Conservation (phyloP, 345 rosid genomes). For the Orychophragmus violaceus region DNA sequence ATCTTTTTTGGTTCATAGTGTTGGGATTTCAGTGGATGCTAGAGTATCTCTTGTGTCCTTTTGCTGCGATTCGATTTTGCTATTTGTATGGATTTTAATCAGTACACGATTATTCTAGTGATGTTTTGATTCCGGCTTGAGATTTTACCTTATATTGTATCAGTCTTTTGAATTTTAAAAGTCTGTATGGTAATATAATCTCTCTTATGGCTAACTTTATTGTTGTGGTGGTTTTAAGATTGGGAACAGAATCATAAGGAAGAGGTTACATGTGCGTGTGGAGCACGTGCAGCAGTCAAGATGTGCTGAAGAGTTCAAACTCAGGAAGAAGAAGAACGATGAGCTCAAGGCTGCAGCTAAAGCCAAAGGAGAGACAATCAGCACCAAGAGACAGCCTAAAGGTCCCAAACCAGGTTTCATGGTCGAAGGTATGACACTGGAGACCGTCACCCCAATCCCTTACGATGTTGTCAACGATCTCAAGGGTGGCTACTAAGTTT, state of each 20-base stretch:
- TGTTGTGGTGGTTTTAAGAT: conserved; percentile 32
- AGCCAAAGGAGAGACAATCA: conserved; percentile 52
- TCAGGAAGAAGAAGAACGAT: conserved; percentile 51
- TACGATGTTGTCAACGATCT: conserved; percentile 82
- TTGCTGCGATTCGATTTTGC: background rate
- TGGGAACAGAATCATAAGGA: conserved; percentile 60
- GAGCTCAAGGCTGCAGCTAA: conserved; percentile 63
- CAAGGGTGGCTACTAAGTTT: conserved; percentile 60
- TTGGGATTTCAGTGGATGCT: no score
- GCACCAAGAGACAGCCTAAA: conserved; percentile 68
- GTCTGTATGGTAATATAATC: background rate
- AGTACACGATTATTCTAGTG: no score
- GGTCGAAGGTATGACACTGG: conserved; percentile 69
- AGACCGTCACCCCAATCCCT: conserved; percentile 75
- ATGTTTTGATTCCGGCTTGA: background rate
- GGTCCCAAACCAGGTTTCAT: conserved; percentile 81
- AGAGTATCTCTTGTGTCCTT: background rate
- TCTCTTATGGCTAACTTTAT: background rate
- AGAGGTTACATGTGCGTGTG: conserved; percentile 70
- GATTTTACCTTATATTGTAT: no score
- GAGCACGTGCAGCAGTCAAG: conserved; percentile 71
- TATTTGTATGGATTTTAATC: no score
- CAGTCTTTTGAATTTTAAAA: no score
- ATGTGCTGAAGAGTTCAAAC: conserved; percentile 56
- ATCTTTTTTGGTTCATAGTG: background rate